Evolutionary conservation across 2,329 filamentous ascomycete species (phyloP).

Genomic region (Fusarium xylarioides): DNA sequence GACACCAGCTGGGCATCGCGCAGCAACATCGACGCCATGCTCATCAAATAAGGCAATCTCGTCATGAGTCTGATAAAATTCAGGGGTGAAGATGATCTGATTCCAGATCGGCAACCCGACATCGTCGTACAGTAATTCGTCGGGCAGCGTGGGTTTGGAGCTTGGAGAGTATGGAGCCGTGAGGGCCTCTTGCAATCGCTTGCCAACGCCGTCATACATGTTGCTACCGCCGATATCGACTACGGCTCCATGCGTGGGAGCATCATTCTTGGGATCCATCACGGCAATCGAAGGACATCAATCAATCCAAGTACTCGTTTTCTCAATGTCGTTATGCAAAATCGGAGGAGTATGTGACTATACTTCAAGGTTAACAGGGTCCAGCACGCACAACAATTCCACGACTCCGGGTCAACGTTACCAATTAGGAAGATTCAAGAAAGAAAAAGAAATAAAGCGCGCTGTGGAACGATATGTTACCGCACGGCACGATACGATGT

Average conservation of each 20-base stretch:
- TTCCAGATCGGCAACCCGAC: slow-evolving; percentile 52
- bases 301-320: not conserved
- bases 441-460: not conserved
- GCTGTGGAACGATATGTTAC: not conserved
- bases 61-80: slow-evolving; percentile 55
- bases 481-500: slow-evolving; percentile 2
- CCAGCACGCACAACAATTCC: slow-evolving; percentile 12
- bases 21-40: slow-evolving; percentile 49
- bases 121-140: slow-evolving; percentile 54
- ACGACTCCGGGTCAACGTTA: not conserved
- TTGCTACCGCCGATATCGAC: slow-evolving; percentile 51
- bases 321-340: not conserved
- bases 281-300: not conserved
- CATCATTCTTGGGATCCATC: slow-evolving; percentile 26
- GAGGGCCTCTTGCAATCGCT: slow-evolving; percentile 43
- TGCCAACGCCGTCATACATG: slow-evolving; percentile 44
- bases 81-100: slow-evolving; percentile 50
- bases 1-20: slow-evolving; percentile 41
- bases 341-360: slow-evolving; percentile 1
- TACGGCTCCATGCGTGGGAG: slow-evolving; percentile 46
- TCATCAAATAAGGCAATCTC: slow-evolving; percentile 50
- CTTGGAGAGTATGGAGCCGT: slow-evolving; percentile 33
- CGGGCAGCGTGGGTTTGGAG: slow-evolving; percentile 47
- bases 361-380: slow-evolving; percentile 1
- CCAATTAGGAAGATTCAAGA: not conserved